A percentile compares a stretch with the other conserved stretches of the same genome.
These are phyloP conservation scores for Yarrowia divulgata DNA, from an alignment of 805 yeast species.

Conservation along the genomic window DNA sequence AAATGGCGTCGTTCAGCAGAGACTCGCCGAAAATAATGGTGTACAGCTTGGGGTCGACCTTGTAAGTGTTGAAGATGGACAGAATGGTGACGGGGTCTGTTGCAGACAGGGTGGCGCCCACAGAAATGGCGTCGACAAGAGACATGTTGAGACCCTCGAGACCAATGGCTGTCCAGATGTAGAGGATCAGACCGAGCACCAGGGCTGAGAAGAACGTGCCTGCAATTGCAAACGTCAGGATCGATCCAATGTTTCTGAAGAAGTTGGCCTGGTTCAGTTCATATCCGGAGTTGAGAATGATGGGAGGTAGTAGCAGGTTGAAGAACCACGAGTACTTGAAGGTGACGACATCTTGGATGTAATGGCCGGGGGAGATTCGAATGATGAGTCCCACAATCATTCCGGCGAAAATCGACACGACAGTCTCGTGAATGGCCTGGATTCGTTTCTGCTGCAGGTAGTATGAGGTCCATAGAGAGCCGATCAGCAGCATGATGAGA, in stretches of 20 bases:
- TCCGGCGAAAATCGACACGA: conserved; percentile 92
- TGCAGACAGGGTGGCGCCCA: conserved; percentile 97
- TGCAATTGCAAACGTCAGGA: conserved; percentile 92
- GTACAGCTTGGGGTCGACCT: conserved; percentile 96
- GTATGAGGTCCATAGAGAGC: conserved; percentile 95
- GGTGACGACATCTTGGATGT: conserved; percentile 95
- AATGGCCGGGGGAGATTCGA: conserved; percentile 92
- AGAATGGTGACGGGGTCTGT: conserved; percentile 98
- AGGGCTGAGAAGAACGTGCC: conserved; percentile 94
- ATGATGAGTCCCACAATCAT: conserved; percentile 94
- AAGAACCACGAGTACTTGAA: conserved; percentile 94
- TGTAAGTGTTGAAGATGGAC: conserved; percentile 95
- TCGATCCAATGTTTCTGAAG: conserved; percentile 89
- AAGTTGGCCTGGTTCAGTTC: conserved; percentile 96
- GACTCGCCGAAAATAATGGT: conserved; percentile 98
- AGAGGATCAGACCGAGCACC: conserved; percentile 87
- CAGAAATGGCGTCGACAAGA: conserved; percentile 95
- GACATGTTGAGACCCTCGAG: conserved; percentile 86
- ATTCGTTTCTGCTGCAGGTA: conserved; percentile 89
- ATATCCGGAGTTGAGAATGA: conserved; percentile 93
- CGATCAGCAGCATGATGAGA: conserved; percentile 74
- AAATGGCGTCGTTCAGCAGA: conserved; percentile 92
- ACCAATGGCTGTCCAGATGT: conserved; percentile 90
- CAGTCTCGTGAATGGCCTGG: conserved; percentile 97
- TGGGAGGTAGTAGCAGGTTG: conserved; percentile 93